Conservation (phyloP, 176 grass and related monocot genomes). For the Tillandsia leiboldiana region DNA sequence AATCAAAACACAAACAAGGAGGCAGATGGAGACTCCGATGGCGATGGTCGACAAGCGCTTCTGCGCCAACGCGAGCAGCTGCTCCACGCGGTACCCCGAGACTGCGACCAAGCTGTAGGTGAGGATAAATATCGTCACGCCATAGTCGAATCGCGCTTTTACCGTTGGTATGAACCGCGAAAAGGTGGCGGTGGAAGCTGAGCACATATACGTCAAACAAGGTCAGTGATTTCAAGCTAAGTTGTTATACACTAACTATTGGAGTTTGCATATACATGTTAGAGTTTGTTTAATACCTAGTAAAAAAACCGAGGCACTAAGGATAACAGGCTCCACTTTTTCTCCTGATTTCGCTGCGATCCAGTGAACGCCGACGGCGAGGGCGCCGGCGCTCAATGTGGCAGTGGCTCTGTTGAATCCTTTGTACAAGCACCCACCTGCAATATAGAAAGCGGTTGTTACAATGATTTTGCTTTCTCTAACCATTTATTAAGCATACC, state of each 20-base stretch:
- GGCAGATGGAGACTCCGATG: conserved; percentile 61
- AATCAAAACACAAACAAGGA: conserved; percentile 46
- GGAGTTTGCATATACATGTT: neutral
- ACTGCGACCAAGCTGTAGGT: conserved; percentile 83
- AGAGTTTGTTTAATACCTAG: conserved; percentile 33
- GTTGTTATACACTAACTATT: neutral
- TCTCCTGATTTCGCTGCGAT: conserved; percentile 51
- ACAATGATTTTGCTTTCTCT: too few species aligned
- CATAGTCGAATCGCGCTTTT: conserved; percentile 84
- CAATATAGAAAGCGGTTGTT: conserved; percentile 3
- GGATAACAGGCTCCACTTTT: conserved; percentile 51
- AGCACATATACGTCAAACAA: neutral
- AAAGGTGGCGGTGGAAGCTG: conserved; percentile 76
- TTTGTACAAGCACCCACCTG: conserved; percentile 88
- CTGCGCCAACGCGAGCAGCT: conserved; percentile 36
- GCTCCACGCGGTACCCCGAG: conserved; percentile 75
- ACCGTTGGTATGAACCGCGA: conserved; percentile 75
- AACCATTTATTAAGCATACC: too few species aligned
- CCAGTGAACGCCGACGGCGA: conserved; percentile 75
- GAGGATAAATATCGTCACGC: conserved; percentile 89
- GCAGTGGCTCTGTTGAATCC: conserved; percentile 70
- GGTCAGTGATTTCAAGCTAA: neutral
- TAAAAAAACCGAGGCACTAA: conserved; percentile 54
- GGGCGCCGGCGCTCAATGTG: conserved; percentile 46
- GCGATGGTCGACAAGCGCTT: conserved; percentile 54